Evolutionary conservation across 495 filamentous ascomycete genomes (phyloP).

Genomic region (Talaromyces wortmannii): DNA sequence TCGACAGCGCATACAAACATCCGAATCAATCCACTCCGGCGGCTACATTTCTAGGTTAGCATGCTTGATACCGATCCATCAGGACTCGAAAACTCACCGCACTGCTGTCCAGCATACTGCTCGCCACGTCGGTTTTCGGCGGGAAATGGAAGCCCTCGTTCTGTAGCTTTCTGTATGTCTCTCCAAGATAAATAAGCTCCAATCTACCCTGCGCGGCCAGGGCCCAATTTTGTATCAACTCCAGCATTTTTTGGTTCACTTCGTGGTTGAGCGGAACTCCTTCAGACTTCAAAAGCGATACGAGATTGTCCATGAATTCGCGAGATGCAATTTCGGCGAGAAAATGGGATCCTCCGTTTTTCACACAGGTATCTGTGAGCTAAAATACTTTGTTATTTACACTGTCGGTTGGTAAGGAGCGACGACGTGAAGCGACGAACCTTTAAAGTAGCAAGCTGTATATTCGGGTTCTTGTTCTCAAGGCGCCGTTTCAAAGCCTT

Average conservation of each 20-base stretch:
- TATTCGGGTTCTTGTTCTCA: conserved; percentile 93
- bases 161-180: conserved; percentile 77
- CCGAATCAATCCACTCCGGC: conserved; percentile 95
- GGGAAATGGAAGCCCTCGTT: conserved; percentile 84
- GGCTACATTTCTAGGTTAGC: conserved; percentile 47
- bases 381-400: conserved; percentile 14
- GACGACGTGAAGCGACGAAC: conserved; percentile 36
- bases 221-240: conserved; percentile 90
- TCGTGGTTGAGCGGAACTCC: conserved; percentile 71
- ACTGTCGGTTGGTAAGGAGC: not conserved
- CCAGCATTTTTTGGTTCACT: conserved; percentile 83
- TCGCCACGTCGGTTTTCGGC: conserved; percentile 76
- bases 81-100: conserved; percentile 58
- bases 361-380: conserved; percentile 97
- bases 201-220: conserved; percentile 80
- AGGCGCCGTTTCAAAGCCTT: conserved; percentile 87
- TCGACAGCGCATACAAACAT: conserved; percentile 97
- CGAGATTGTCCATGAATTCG: conserved; percentile 97
- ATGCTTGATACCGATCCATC: not conserved
- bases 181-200: conserved; percentile 77
- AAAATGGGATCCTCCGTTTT: conserved; percentile 97
- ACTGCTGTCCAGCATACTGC: conserved; percentile 93
- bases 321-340: conserved; percentile 89
- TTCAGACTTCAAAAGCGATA: conserved; percentile 79
- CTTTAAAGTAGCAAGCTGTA: conserved; percentile 87